Evolutionary conservation across 305 asterid genomes (phyloP).

Genomic region (Solanum aculeatissimum): DNA sequence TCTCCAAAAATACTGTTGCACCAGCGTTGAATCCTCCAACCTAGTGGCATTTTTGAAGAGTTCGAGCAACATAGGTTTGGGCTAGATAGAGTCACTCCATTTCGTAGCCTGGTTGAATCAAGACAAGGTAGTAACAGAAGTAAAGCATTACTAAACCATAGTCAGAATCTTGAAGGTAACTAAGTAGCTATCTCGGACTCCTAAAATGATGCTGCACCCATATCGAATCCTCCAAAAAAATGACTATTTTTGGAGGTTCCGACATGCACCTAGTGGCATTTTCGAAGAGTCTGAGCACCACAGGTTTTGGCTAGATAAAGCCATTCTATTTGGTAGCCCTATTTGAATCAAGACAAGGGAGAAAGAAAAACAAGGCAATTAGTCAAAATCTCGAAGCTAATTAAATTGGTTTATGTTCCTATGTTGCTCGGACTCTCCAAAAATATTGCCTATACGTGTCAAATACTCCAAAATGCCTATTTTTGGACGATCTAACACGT

Average conservation of each 20-base stretch:
- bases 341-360: neutral
- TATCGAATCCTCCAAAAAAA: neutral
- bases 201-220: neutral
- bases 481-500: neutral
- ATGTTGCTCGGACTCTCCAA: neutral
- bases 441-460: neutral
- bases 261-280: neutral
- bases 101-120: constrained; percentile 21
- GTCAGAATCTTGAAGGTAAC: neutral
- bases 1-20: neutral
- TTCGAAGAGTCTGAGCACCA: neutral
- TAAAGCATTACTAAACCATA: neutral
- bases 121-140: neutral
- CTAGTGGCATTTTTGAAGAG: no score
- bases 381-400: neutral
- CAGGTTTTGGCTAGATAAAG: neutral
- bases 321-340: constrained; percentile 18
- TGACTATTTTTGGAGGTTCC: no score
- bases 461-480: neutral
- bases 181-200: neutral
- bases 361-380: neutral
- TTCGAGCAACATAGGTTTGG: neutral
- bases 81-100: neutral
- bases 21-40: neutral
- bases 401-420: neutral